Percentiles rank a stretch among this genome's conserved stretches.
phyloP scores from a whole-genome alignment of 2,329 filamentous ascomycete species.

The Penicillium sp. region DNA sequence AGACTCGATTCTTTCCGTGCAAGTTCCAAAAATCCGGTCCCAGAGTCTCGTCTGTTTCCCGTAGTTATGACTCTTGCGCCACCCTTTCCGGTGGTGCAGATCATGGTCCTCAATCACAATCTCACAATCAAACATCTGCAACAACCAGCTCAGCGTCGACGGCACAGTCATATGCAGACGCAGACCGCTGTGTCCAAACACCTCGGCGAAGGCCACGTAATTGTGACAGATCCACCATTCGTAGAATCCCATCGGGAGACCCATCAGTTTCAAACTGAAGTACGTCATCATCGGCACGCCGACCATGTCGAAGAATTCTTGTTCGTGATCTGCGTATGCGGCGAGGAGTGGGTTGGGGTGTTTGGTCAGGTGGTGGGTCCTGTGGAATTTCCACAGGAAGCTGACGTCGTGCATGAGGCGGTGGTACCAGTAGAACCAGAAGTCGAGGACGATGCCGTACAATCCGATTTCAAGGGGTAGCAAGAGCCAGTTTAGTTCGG shows the following conservation, averaged over 20 bases:
- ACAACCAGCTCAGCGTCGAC: constrained; percentile 35
- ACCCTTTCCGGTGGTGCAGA: constrained; percentile 42
- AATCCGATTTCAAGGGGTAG: constrained; percentile 35
- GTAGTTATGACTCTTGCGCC: constrained; percentile 38
- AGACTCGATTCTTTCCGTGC: constrained; percentile 39
- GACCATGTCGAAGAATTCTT: constrained; percentile 46
- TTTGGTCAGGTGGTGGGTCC: constrained; percentile 48
- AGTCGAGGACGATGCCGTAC: constrained; percentile 26
- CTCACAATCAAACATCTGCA: constrained; percentile 36
- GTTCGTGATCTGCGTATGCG: constrained; percentile 44
- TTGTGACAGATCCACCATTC: constrained; percentile 50
- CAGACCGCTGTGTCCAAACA: constrained; percentile 21
- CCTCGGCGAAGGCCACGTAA: constrained; percentile 42
- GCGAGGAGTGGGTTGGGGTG: constrained; percentile 46
- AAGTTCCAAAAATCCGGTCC: constrained; percentile 40
- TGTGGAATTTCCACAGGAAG: constrained; percentile 45
- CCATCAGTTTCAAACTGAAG: constrained; percentile 34
- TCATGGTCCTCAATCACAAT: constrained; percentile 48
- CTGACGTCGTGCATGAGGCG: constrained; percentile 44
- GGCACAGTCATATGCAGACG: constrained; percentile 40
- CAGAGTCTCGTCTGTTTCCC: constrained; percentile 39
- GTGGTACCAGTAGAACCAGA: constrained; percentile 28
- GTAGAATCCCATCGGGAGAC: constrained; percentile 48
- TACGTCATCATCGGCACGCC: constrained; percentile 43
- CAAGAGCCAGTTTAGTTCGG: constrained; percentile 32